A percentile compares a stretch with the other conserved stretches of the same genome.
Evolutionary conservation across 148 eudicot genomes (phyloP).

Genomic region (Camellia granthamiana): DNA sequence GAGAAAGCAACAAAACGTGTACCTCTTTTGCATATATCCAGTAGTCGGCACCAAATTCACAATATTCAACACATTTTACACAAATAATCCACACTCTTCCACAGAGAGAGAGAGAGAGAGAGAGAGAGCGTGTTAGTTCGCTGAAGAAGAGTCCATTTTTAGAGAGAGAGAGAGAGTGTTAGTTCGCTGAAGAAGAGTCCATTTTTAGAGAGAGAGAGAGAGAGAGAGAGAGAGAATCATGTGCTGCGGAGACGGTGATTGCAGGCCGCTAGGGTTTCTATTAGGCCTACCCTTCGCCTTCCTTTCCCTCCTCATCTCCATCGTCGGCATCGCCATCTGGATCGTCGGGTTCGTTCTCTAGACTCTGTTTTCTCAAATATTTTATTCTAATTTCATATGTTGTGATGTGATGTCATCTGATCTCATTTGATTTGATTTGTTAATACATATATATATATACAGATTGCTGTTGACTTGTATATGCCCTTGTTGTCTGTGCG

Average conservation of each 20-base stretch:
- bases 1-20: background rate
- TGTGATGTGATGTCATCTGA: background rate
- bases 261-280: constrained; percentile 52
- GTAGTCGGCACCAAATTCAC: background rate
- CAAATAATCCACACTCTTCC: too few species aligned
- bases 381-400: background rate
- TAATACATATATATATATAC: background rate
- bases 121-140: background rate
- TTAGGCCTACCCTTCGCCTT: constrained; percentile 59
- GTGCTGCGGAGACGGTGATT: constrained; percentile 46
- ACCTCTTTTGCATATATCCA: background rate
- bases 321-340: constrained; percentile 51
- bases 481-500: constrained; percentile 68
- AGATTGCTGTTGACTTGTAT: constrained; percentile 56
- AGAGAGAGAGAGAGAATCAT: constrained; percentile 20
- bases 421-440: background rate
- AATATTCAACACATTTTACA: background rate
- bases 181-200: too few species aligned
- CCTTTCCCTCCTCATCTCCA: constrained; percentile 41
- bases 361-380: background rate
- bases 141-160: too few species aligned
- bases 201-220: background rate
- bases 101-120: constrained; percentile 1
- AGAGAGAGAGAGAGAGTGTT: background rate
- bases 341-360: constrained; percentile 46